Evolutionary conservation across 2,329 filamentous ascomycete species (phyloP), one percentile per base, ranked within the genome.

Genomic region (Clonostachys rosea): DNA sequence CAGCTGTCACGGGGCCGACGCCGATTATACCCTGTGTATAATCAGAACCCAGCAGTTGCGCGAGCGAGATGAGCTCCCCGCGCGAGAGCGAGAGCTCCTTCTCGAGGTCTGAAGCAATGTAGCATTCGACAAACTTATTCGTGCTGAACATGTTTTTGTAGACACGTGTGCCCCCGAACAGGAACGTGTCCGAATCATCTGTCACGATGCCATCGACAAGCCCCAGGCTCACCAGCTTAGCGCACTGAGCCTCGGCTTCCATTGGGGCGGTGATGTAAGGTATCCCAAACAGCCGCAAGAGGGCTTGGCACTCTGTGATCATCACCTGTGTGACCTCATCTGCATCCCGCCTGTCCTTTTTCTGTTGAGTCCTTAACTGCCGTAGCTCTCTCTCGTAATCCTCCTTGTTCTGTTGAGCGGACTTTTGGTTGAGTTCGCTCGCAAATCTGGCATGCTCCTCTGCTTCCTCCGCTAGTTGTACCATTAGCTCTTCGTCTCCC

Each of bases 131-230:
- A 57, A 90, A 95, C 63, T 99, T 99, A 65, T 94, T 94, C 57
- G 90, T 86, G 67, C 96, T 99, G 75, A 99, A 99, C 91, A 99
- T 95, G 72, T 99, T 99, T 67, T 99, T 99, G 76, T 99, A 99
- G 18, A 99, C 87, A 16, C 92, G 79, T 0, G 91, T 99, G 36
- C 94, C 95, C 16, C 94, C 95, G 64, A 99, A 99, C 1, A 99
- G 79, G 60, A 99, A 99, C 1, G 86, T 95, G 71, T 99, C 94
- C 4, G 88, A 95, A 63, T 99, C 94, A 59, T 99, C 94, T 0
- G 95, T 99, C 33, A 99, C 91, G 51, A 99, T 96, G 12, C 95
- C 94, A 62, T 99, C 95, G 9, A 99, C 95, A 0, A 97, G 81
- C 0, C 90, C 89, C 1, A 97, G 74, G 1, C 70, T 71, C 1